Conservation (phyloP, 2,329 filamentous ascomycete species). For the Pestalotiopsis sp. region DNA sequence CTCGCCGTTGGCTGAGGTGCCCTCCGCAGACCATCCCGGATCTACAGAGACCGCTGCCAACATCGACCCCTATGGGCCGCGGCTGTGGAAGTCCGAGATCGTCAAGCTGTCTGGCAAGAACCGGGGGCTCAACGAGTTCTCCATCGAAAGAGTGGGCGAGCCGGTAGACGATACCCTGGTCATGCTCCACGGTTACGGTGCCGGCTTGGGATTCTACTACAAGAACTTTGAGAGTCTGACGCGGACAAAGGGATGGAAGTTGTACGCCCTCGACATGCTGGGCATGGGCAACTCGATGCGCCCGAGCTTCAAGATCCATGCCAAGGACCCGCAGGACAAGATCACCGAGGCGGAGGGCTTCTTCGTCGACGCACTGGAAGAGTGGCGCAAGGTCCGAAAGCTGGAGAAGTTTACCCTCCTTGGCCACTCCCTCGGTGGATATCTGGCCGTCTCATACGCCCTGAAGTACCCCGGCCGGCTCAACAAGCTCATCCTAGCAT, state of each 20-base stretch:
- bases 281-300: slow-evolving; percentile 90
- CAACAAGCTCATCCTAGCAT: slow-evolving; percentile 95
- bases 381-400: slow-evolving; percentile 87
- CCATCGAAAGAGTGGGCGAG: slow-evolving; percentile 80
- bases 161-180: slow-evolving; percentile 82
- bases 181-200: slow-evolving; percentile 95
- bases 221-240: slow-evolving; percentile 93
- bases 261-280: slow-evolving; percentile 92
- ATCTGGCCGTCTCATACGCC: slow-evolving; percentile 92
- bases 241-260: slow-evolving; percentile 75
- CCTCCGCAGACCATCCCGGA: slow-evolving; percentile 40
- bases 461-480: slow-evolving; percentile 93
- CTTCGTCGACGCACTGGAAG: slow-evolving; percentile 95
- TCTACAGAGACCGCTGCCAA: slow-evolving; percentile 44
- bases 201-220: slow-evolving; percentile 96
- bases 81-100: slow-evolving; percentile 83
- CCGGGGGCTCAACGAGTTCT: slow-evolving; percentile 88
- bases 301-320: slow-evolving; percentile 79
- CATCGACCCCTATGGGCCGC: slow-evolving; percentile 79
- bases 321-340: slow-evolving; percentile 77
- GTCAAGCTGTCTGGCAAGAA: slow-evolving; percentile 83
- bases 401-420: slow-evolving; percentile 92
- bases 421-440: slow-evolving; percentile 91
- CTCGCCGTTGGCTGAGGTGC: slow-evolving; percentile 26
- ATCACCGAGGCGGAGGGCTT: slow-evolving; percentile 89